These are phyloP conservation scores for Penicillium sp. DNA, from an alignment of 2,329 filamentous ascomycete genomes.

Conservation along the genomic window DNA sequence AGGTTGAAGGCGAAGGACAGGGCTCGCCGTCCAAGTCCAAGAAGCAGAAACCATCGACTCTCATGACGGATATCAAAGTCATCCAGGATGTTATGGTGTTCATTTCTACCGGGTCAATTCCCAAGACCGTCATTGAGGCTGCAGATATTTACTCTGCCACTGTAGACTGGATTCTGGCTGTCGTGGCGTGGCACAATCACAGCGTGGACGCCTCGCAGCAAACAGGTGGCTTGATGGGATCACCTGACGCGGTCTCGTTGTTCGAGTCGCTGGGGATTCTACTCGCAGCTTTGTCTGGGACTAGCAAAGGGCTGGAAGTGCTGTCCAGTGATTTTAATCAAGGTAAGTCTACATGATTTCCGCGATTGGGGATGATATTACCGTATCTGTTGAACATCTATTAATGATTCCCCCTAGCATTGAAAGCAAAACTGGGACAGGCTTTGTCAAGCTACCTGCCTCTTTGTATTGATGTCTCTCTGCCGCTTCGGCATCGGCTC, in stretches of 20 bases:
- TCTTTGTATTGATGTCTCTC: constrained; percentile 40
- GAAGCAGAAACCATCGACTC: constrained; percentile 26
- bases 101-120: constrained; percentile 35
- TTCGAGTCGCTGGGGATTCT: constrained; percentile 45
- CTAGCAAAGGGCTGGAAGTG: constrained; percentile 35
- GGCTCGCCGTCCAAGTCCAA: not conserved
- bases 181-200: constrained; percentile 37
- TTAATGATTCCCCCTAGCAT: constrained; percentile 22
- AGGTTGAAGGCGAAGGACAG: not conserved
- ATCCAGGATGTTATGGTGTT: constrained; percentile 43
- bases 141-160: constrained; percentile 33
- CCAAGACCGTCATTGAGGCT: constrained; percentile 31
- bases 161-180: constrained; percentile 40
- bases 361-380: not conserved
- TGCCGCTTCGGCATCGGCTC: constrained; percentile 39
- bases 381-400: not conserved
- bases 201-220: constrained; percentile 28
- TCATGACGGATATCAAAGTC: constrained; percentile 45
- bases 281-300: constrained; percentile 39
- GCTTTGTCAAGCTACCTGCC: constrained; percentile 42
- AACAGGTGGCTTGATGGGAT: constrained; percentile 32
- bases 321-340: constrained; percentile 35
- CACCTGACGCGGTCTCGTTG: constrained; percentile 39
- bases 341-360: constrained; percentile 23
- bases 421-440: constrained; percentile 39